A percentile compares a stretch with the other conserved stretches of the same genome.
Evolutionary conservation across 345 rosid species (phyloP).

Genomic region (Dipteronia sinensis): DNA sequence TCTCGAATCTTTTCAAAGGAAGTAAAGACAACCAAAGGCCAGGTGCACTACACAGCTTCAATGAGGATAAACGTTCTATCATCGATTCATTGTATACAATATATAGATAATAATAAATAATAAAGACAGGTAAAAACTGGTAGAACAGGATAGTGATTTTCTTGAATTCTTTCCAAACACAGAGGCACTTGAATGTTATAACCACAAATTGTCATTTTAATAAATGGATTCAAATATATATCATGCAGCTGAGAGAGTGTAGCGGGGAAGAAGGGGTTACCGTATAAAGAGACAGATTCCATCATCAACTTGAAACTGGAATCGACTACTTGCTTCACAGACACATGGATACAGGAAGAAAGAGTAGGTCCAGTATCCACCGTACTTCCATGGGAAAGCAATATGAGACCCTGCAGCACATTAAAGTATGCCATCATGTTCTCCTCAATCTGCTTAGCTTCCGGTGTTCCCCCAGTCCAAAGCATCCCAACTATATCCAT

Average conservation of each 20-base stretch:
- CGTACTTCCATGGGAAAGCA: slow-evolving; percentile 75
- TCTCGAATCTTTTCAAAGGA: neutral
- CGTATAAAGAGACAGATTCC: slow-evolving; percentile 64
- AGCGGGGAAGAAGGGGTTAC: slow-evolving; percentile 30
- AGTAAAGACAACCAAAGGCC: too few species aligned
- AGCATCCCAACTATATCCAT: slow-evolving; percentile 76
- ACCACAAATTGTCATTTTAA: neutral
- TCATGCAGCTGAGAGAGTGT: neutral
- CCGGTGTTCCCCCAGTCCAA: slow-evolving; percentile 75
- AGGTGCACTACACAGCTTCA: too few species aligned
- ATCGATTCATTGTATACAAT: neutral
- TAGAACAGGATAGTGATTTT: neutral
- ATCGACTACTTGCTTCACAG: slow-evolving; percentile 75
- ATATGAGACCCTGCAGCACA: slow-evolving; percentile 74
- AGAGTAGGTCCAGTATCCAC: slow-evolving; percentile 93
- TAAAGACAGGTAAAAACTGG: neutral
- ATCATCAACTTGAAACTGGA: slow-evolving; percentile 82
- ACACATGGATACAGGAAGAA: slow-evolving; percentile 53
- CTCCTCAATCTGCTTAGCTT: slow-evolving; percentile 69
- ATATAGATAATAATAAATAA: neutral
- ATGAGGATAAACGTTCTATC: too few species aligned
- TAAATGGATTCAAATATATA: neutral
- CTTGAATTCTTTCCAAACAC: slow-evolving; percentile 8
- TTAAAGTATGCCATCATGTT: slow-evolving; percentile 70
- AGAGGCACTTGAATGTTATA: neutral